Evolutionary conservation across 1,284 basidiomycete species (phyloP), one percentile per base, ranked within the genome.

Genomic region (Ceraceosorus bombacis): DNA sequence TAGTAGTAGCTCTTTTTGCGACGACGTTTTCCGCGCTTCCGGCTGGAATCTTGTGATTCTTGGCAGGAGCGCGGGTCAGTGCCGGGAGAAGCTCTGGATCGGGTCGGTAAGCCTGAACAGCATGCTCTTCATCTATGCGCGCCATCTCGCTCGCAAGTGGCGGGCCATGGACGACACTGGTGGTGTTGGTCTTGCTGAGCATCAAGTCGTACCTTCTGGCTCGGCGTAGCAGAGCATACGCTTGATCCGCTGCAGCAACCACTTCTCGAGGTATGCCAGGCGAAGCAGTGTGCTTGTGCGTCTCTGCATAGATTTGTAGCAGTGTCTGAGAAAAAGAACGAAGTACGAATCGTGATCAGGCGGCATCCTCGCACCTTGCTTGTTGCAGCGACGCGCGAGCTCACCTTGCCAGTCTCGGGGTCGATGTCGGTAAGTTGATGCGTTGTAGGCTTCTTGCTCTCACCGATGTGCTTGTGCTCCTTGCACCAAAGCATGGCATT

Each of bases 341-440:
- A 27, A 27, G 27, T 27, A 3, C 27, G 27, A 27, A 27, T 27
- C 27, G 27, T 27, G 27, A 27, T 27, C 27, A 27, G 27, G 27
- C 27, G 27, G 27, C 27, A 27, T 27, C 27, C 27, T 27, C 27
- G 27, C 27, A 27, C 27, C 43, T 46, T 10, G 43, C 43, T 46
- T 10, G 10, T 10, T 46, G 43, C 43, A 46, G 43, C 2, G 27
- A 3, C 2, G 27, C 27, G 27, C 27, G 27, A 3, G 15, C 43
- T 46, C 43, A 46, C 43, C 88, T 88, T 84, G 63, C 87, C 88
- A 5, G 82, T 83, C 61, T 90, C 88, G 62, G 78, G 66, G 67
- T 92, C 89, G 37, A 85, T 83, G 70, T 93, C 89, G 71, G 88
- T 89, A 63, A 92, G 82, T 62, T 88, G 88, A 73, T 88, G 87